A percentile compares a stretch with the other conserved stretches of the same genome.
Evolutionary conservation across 176 grass and related monocot species (phyloP).

Genomic region (Melocanna baccifera): DNA sequence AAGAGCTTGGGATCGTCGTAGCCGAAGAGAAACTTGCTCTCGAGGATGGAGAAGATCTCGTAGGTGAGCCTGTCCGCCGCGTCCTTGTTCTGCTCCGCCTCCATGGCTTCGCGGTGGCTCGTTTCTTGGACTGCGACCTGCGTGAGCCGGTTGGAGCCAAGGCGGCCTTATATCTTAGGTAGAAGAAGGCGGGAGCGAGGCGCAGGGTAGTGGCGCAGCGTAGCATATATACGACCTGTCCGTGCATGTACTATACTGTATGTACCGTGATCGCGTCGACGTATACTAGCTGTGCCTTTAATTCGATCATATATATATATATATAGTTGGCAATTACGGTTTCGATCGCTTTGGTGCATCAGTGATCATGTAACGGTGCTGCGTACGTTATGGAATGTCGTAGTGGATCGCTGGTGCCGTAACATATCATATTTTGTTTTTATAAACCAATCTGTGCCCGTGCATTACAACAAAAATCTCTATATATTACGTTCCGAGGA

Average conservation of each 20-base stretch:
- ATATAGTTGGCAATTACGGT: background rate
- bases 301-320: background rate
- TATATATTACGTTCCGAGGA: too few species aligned
- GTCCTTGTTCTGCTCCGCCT: background rate
- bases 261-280: background rate
- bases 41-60: slow-evolving; percentile 96
- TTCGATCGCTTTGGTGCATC: background rate
- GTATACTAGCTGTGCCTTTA: background rate
- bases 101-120: background rate
- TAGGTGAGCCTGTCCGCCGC: slow-evolving; percentile 77
- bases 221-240: background rate
- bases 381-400: too few species aligned
- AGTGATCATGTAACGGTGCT: too few species aligned
- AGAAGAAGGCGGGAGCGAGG: background rate
- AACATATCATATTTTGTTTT: too few species aligned
- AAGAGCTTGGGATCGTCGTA: slow-evolving; percentile 72
- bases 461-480: too few species aligned
- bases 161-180: too few species aligned
- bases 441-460: too few species aligned
- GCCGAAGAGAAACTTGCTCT: slow-evolving; percentile 93
- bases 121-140: background rate
- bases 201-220: background rate
- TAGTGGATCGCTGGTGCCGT: too few species aligned
- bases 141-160: background rate
- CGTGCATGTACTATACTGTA: background rate